phyloP scores from a whole-genome alignment of 129 eudicot species.

The Centella asiatica region DNA sequence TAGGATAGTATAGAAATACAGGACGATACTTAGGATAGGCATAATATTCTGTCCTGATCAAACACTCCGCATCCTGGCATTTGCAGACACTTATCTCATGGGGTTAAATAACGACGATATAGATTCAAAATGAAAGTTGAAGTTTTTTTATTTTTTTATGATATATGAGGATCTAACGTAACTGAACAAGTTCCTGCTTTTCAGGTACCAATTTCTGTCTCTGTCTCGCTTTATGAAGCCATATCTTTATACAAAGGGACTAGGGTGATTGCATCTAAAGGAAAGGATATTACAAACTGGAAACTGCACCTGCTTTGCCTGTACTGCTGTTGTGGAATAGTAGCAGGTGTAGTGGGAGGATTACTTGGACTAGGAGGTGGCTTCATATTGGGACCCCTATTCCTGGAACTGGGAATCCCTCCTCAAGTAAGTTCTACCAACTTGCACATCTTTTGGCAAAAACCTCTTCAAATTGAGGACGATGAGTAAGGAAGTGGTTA shows the following conservation, averaged over 20 bases:
- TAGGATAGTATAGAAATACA: no score
- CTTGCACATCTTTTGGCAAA: no score
- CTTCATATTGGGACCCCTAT: conserved; percentile 43
- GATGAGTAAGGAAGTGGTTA: not conserved
- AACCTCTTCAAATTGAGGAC: not conserved
- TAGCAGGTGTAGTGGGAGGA: conserved; percentile 40
- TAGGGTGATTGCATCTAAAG: conserved; percentile 35
- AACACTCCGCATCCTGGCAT: no score
- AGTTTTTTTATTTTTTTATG: no score
- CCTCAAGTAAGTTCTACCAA: conserved; percentile 35
- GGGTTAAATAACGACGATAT: no score
- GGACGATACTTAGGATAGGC: no score
- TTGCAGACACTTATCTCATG: no score
- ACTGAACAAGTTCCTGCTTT: not conserved
- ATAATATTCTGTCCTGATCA: no score
- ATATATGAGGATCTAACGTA: no score
- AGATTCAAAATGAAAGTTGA: no score
- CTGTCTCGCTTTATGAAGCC: conserved; percentile 35
- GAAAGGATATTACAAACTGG: conserved; percentile 26
- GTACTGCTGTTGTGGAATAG: conserved; percentile 23
- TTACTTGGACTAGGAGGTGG: conserved; percentile 53
- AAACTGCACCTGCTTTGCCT: conserved; percentile 17
- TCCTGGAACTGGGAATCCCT: conserved; percentile 47
- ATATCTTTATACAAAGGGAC: conserved; percentile 33
- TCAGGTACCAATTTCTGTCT: conserved; percentile 38